These are phyloP conservation scores for Hymenoscyphus repandus DNA, from an alignment of 2,329 filamentous ascomycete genomes.

Conservation along the genomic window DNA sequence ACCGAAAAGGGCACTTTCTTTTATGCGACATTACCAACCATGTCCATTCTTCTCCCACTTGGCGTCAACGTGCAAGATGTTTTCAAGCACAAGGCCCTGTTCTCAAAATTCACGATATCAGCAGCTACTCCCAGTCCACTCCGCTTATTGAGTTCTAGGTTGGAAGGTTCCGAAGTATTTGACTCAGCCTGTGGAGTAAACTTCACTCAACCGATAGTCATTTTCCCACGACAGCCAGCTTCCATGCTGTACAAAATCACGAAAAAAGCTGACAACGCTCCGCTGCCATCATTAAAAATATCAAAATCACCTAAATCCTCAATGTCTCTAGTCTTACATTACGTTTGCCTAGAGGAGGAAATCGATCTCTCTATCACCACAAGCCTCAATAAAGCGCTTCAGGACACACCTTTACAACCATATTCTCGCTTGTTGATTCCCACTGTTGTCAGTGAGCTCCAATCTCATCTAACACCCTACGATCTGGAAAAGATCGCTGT, in stretches of 20 bases:
- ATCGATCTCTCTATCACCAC: constrained; percentile 48
- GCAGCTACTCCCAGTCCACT: constrained; percentile 73
- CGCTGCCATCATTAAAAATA: constrained; percentile 16
- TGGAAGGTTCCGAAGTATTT: constrained; percentile 67
- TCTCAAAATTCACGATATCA: constrained; percentile 87
- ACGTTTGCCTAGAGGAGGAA: constrained; percentile 72
- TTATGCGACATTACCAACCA: constrained; percentile 55
- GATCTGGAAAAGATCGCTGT: constrained; percentile 54
- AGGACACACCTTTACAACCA: constrained; percentile 37
- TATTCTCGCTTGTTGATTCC: constrained; percentile 45
- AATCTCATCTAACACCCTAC: constrained; percentile 39
- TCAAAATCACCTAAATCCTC: constrained; percentile 33
- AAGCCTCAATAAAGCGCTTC: constrained; percentile 38
- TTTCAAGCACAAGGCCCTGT: constrained; percentile 77
- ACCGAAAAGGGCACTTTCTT: constrained; percentile 62
- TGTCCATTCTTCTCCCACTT: constrained; percentile 72
- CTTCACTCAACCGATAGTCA: constrained; percentile 48
- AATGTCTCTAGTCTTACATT: constrained; percentile 66
- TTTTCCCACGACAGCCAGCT: constrained; percentile 78
- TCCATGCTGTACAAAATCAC: constrained; percentile 75
- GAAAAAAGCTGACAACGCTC: constrained; percentile 40
- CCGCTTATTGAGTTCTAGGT: constrained; percentile 63
- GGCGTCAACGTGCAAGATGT: constrained; percentile 96
- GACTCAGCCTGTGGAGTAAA: constrained; percentile 55
- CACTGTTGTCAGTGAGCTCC: constrained; percentile 40